Evolutionary conservation across 805 yeast species (phyloP).

Genomic region (Candida krabiensis): DNA sequence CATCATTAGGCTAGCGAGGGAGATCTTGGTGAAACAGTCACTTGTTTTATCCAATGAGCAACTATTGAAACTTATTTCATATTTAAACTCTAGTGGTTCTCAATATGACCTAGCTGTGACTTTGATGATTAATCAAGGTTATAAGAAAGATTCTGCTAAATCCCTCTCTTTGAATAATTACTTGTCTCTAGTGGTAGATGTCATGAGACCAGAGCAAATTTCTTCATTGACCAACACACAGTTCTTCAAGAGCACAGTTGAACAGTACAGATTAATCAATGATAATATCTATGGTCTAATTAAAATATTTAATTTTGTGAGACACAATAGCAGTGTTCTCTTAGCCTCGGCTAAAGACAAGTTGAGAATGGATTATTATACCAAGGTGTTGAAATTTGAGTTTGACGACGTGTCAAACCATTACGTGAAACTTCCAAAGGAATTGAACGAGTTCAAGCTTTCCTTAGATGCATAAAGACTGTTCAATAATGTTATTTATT

Average conservation of each 20-base stretch:
- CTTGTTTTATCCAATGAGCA: constrained; percentile 24
- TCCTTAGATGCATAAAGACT: constrained; percentile 9
- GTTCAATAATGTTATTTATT: too few relatives aligned
- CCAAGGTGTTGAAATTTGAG: constrained; percentile 32
- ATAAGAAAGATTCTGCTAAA: constrained; percentile 20
- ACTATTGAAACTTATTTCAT: constrained; percentile 26
- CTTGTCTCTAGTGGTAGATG: constrained; percentile 32
- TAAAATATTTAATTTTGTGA: constrained; percentile 24
- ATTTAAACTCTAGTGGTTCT: constrained; percentile 19
- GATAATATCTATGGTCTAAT: constrained; percentile 37
- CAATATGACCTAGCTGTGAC: constrained; percentile 23
- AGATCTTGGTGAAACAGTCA: constrained; percentile 28
- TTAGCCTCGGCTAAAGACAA: constrained; percentile 9
- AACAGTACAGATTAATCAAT: constrained; percentile 33
- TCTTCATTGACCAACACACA: constrained; percentile 19
- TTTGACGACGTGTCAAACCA: constrained; percentile 36
- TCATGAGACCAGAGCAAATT: constrained; percentile 20
- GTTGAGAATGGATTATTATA: constrained; percentile 28
- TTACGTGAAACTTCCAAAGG: constrained; percentile 34
- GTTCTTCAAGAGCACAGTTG: constrained; percentile 31
- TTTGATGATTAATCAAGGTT: constrained; percentile 32
- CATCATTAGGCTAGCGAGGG: constrained; percentile 30
- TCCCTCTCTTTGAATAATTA: constrained; percentile 27
- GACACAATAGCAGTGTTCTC: constrained; percentile 1
- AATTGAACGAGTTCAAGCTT: constrained; percentile 28